phyloP scores from a whole-genome alignment of 1,284 basidiomycete species.

The Rhizoctonia solani region DNA sequence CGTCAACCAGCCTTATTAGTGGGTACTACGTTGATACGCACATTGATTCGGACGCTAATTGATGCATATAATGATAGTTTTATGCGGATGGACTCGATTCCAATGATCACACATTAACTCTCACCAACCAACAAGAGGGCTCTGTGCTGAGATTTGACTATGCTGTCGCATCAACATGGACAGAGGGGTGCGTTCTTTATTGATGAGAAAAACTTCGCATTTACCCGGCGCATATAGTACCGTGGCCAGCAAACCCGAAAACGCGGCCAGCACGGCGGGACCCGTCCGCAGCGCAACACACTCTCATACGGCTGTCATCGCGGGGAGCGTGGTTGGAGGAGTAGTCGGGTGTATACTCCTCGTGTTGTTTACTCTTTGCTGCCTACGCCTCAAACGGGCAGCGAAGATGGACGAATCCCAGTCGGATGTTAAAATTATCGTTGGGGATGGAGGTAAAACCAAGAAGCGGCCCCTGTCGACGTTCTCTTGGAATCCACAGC shows the following conservation, averaged over 20 bases:
- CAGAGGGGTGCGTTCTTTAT: neutral
- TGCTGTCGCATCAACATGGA: conserved; percentile 11
- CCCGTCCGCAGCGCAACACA: neutral
- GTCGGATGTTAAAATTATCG: conserved; percentile 3
- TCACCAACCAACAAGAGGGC: conserved; percentile 20
- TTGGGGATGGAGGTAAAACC: neutral
- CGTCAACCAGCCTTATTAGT: conserved; percentile 21
- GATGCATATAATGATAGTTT: too few species aligned
- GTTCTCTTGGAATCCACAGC: conserved; percentile 14
- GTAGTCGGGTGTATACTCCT: conserved; percentile 8
- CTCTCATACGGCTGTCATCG: conserved; percentile 6
- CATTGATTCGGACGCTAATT: too few species aligned
- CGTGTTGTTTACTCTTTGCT: conserved; percentile 7
- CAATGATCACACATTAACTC: conserved; percentile 16
- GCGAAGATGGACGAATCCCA: conserved; percentile 5
- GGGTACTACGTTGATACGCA: neutral
- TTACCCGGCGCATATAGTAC: too few species aligned
- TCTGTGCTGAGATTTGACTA: conserved; percentile 17
- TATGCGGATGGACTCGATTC: conserved; percentile 7
- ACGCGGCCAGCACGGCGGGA: neutral
- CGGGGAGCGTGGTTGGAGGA: neutral
- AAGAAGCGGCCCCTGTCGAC: conserved; percentile 11
- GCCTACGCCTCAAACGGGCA: conserved; percentile 14
- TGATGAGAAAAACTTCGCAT: neutral
- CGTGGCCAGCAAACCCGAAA: neutral